Percentiles rank a stretch among this genome's conserved stretches.
Conservation (phyloP, 495 filamentous ascomycete species). For the Cercophora newfieldiana region DNA sequence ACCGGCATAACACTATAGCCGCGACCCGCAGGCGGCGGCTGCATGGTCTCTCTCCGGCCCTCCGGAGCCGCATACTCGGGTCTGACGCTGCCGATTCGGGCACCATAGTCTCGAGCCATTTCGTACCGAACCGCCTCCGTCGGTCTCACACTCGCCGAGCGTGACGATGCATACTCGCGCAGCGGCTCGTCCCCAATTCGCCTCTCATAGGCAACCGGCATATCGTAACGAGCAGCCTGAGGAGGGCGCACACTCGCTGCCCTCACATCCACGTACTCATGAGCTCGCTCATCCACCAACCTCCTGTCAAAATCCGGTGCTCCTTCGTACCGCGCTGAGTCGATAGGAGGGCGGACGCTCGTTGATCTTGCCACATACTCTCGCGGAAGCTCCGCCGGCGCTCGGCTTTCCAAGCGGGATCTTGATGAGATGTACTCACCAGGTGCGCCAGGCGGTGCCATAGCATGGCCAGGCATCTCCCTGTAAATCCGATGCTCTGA, state of each 20-base stretch:
- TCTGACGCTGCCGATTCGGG: constrained; percentile 38
- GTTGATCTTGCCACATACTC: constrained; percentile 57
- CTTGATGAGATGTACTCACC: constrained; percentile 47
- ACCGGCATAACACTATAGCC: constrained; percentile 47
- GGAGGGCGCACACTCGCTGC: constrained; percentile 58
- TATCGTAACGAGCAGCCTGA: constrained; percentile 51
- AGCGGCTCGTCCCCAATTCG: constrained; percentile 47
- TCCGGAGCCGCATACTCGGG: constrained; percentile 47
- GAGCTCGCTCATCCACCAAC: constrained; percentile 39
- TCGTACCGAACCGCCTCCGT: constrained; percentile 25
- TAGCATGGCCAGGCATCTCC: constrained; percentile 43
- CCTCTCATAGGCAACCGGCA: constrained; percentile 41
- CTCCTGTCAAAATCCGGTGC: constrained; percentile 32
- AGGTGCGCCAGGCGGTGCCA: constrained; percentile 32
- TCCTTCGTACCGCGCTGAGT: constrained; percentile 20
- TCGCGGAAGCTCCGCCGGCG: constrained; percentile 41
- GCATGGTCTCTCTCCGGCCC: constrained; percentile 39
- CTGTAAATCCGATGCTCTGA: constrained; percentile 51
- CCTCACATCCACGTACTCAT: constrained; percentile 50
- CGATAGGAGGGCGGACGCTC: constrained; percentile 55
- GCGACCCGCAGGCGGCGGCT: constrained; percentile 30
- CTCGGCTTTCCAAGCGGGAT: constrained; percentile 33
- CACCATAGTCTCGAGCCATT: constrained; percentile 24
- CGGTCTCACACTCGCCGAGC: constrained; percentile 33
- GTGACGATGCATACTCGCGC: constrained; percentile 29